phyloP scores from a whole-genome alignment of 768 basidiomycete species.

The Boletus fagicola region DNA sequence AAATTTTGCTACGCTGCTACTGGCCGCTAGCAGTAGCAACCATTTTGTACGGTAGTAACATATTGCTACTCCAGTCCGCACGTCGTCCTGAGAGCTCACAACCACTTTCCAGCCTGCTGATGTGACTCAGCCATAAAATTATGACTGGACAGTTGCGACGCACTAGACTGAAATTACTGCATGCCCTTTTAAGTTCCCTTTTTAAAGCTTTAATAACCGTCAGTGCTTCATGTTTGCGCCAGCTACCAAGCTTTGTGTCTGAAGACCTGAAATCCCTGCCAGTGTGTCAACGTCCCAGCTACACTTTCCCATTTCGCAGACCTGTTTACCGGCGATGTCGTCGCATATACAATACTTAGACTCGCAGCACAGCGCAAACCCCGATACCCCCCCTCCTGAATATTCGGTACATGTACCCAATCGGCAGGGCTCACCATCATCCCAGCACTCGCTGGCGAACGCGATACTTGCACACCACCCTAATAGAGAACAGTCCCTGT shows the following conservation, averaged over 20 bases:
- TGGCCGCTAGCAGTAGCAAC: too few species aligned
- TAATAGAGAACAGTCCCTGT: constrained; percentile 12
- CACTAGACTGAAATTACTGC: not conserved
- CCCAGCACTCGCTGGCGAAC: constrained; percentile 17
- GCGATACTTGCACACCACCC: constrained; percentile 16
- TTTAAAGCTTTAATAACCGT: not conserved
- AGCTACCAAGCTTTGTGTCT: not conserved
- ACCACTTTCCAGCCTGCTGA: too few species aligned
- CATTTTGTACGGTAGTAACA: too few species aligned
- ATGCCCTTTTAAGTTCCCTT: not conserved
- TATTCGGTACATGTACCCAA: constrained; percentile 22
- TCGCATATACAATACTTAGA: constrained; percentile 14
- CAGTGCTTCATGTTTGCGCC: not conserved
- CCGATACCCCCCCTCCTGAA: constrained; percentile 32
- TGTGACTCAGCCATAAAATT: not conserved
- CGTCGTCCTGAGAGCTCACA: too few species aligned
- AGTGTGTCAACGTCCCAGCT: not conserved
- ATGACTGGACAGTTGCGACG: not conserved
- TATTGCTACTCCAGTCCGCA: too few species aligned
- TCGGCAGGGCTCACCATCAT: constrained; percentile 15
- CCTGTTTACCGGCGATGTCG: constrained; percentile 8
- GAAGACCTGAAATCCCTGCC: not conserved
- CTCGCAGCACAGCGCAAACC: constrained; percentile 22
- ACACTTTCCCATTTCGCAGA: not conserved
- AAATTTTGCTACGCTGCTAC: too few species aligned